A percentile compares a stretch with the other conserved stretches of the same genome.
These are phyloP conservation scores for Grosmannia serpens DNA, from an alignment of 2,329 filamentous ascomycete genomes.

Conservation along the genomic window DNA sequence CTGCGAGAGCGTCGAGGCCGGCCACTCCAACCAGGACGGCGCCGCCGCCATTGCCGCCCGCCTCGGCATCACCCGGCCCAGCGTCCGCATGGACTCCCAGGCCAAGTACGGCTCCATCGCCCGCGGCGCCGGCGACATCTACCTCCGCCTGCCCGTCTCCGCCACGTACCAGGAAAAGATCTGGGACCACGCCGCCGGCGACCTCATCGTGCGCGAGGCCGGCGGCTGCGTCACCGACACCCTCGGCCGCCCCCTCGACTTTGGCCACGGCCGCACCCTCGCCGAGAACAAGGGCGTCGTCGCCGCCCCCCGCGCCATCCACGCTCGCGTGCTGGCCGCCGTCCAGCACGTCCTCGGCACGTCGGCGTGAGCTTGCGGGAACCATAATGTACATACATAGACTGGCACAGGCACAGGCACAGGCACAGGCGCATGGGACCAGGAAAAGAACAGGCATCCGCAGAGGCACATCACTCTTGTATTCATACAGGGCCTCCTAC, in stretches of 20 bases:
- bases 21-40: slow-evolving; percentile 81
- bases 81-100: slow-evolving; percentile 93
- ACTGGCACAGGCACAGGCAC: background rate
- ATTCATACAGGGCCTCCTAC: background rate
- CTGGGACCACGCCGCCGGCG: slow-evolving; percentile 95
- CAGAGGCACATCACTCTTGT: background rate
- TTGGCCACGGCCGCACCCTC: slow-evolving; percentile 74
- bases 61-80: slow-evolving; percentile 79
- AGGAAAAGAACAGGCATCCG: background rate
- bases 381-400: slow-evolving; percentile 7
- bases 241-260: slow-evolving; percentile 73
- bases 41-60: slow-evolving; percentile 73
- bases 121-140: slow-evolving; percentile 85
- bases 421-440: no score
- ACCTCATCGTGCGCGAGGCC: slow-evolving; percentile 86
- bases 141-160: slow-evolving; percentile 70
- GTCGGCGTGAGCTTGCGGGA: background rate
- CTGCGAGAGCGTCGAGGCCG: slow-evolving; percentile 92
- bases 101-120: slow-evolving; percentile 97
- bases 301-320: slow-evolving; percentile 68
- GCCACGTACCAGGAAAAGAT: slow-evolving; percentile 96
- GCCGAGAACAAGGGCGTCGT: slow-evolving; percentile 88
- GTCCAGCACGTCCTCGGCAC: slow-evolving; percentile 65
- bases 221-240: slow-evolving; percentile 88
- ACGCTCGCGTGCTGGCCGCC: slow-evolving; percentile 63